phyloP scores from a whole-genome alignment of 768 basidiomycete species.

The Xanthoconium stramineum region DNA sequence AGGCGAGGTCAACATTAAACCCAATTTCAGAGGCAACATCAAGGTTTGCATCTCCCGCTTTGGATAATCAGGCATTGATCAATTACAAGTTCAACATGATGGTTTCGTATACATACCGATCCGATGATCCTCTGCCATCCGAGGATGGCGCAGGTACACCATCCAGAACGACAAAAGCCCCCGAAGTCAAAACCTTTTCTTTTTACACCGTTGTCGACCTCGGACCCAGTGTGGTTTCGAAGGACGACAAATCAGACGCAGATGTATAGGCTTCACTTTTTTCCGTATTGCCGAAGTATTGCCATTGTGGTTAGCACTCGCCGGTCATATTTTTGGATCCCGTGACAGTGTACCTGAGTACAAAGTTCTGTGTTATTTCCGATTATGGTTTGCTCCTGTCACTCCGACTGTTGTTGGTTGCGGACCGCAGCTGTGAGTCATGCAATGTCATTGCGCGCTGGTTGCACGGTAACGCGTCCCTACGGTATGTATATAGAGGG shows the following conservation, averaged over 20 bases:
- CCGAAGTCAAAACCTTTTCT: conserved; percentile 84
- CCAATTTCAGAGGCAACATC: conserved; percentile 71
- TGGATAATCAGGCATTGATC: conserved; percentile 1
- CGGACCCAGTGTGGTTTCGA: conserved; percentile 62
- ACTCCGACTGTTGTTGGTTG: background rate
- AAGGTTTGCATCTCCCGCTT: conserved; percentile 51
- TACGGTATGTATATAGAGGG: too few relatives aligned
- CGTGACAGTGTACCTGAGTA: background rate
- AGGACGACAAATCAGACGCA: conserved; percentile 43
- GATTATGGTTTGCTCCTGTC: background rate
- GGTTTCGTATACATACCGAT: conserved; percentile 90
- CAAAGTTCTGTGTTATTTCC: background rate
- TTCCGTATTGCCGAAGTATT: background rate
- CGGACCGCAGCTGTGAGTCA: background rate
- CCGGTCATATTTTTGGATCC: background rate
- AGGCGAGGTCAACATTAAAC: conserved; percentile 83
- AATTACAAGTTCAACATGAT: conserved; percentile 84
- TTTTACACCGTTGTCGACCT: conserved; percentile 86
- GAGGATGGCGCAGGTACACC: conserved; percentile 54
- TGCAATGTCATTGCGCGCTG: background rate
- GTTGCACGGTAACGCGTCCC: too few relatives aligned
- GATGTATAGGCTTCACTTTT: conserved; percentile 13
- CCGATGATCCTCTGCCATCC: conserved; percentile 75
- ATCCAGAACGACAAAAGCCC: conserved; percentile 45
- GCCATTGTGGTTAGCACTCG: background rate